A percentile compares a stretch with the other conserved stretches of the same genome.
Conservation (phyloP, 441 rosid genomes). For the Erodium moschatum region DNA sequence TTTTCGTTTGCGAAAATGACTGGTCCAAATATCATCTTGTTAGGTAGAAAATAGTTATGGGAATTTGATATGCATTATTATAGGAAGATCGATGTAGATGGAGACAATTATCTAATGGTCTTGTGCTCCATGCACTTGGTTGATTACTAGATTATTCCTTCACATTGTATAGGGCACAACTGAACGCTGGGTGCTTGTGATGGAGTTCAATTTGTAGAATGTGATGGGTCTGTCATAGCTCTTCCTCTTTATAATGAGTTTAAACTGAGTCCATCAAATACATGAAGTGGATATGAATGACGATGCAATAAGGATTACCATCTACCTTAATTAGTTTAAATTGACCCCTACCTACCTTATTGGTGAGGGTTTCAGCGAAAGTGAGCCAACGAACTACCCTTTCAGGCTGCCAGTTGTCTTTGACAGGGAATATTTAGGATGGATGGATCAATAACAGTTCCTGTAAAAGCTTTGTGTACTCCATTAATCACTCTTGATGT, state of each 20-base stretch:
- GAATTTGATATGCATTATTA: not conserved
- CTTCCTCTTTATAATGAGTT: not conserved
- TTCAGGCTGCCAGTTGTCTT: no score
- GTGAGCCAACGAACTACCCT: not conserved
- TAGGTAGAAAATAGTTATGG: not conserved
- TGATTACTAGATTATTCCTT: not conserved
- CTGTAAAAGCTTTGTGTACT: no score
- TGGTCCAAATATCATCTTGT: not conserved
- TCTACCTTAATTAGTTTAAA: not conserved
- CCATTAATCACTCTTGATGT: no score
- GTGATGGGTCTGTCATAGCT: not conserved
- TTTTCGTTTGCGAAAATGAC: not conserved
- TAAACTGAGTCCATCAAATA: not conserved
- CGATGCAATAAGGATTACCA: not conserved
- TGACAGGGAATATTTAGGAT: not conserved
- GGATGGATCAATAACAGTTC: no score
- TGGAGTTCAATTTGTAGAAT: not conserved
- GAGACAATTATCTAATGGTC: not conserved
- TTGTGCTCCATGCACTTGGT: not conserved
- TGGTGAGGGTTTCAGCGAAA: not conserved
- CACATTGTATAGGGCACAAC: not conserved
- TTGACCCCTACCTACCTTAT: not conserved
- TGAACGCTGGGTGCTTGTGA: not conserved
- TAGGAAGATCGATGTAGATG: not conserved
- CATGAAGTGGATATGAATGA: slow-evolving; percentile 2